Base-by-base conservation (phyloP, 306 rosid species). In the barrel medic (Medicago truncatula) region DNA sequence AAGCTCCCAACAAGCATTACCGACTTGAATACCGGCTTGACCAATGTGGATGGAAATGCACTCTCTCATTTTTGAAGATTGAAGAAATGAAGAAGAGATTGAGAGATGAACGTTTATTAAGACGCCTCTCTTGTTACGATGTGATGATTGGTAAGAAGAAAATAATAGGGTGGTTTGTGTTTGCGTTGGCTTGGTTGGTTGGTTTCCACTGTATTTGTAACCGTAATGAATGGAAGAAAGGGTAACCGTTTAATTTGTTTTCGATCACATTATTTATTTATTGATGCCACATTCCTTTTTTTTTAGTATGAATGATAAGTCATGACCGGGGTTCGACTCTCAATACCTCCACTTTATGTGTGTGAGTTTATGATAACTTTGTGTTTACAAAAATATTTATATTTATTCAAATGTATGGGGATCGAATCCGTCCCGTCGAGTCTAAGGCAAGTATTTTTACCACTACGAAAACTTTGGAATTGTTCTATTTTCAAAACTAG, bases 1-100 rank as follows among this genome's bases (percentile, higher is more conserved):
- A 66, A 83, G 87, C 44, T 83, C 93, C 89, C 93, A 89, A 71
- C 93, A 89, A 6, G 93, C 86, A 71, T 89, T 89, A 14, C 93
- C 90, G 47, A 89, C 90, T 72, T 89, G 90, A 50, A 89, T 89
- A 13, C 90, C 90, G 38, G 93, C 93, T 70, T 89, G 93, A 69
- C 93, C 90, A n/a, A 89, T 89, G 87, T 89, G 93, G 63, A 89
- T 89, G 7, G 84, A 79, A 73, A 83, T 83, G 76, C 82, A 79
- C 34, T 83, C 87, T 80, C 87, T 83, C 87, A 83, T 83, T 58
- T 28, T 64, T 11, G 34, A 17, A 0, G 38, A 8, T 3, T 3
- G 43, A 20, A 23, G 39, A 63, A 34, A n/a, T 9, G 53, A 13
- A 21, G 23, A 59, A 6, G 34, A 25, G 67, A 28, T 9, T n/a